These are phyloP conservation scores for Suillus brevipes DNA, from an alignment of 768 basidiomycete species.

Conservation along the genomic window DNA sequence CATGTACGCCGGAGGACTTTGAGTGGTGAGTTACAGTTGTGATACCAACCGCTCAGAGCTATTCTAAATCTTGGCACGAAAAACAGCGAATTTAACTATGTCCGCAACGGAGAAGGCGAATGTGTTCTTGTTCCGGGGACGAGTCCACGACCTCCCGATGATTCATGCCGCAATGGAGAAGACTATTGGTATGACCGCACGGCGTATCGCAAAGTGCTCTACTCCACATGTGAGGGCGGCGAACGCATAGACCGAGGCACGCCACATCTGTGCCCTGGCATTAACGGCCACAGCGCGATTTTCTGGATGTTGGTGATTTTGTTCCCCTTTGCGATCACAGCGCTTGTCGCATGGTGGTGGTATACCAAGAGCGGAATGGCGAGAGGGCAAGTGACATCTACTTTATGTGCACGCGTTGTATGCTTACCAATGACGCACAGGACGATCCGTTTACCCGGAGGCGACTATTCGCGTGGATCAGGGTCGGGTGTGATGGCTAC, in stretches of 20 bases:
- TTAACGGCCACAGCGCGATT: conserved; percentile 66
- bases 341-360: conserved; percentile 78
- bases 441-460: conserved; percentile 76
- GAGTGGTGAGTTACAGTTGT: conserved; percentile 73
- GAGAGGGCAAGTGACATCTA: conserved; percentile 59
- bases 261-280: conserved; percentile 78
- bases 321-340: conserved; percentile 77
- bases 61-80: background rate
- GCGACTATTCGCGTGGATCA: conserved; percentile 33
- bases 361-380: conserved; percentile 71
- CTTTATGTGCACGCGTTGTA: conserved; percentile 5
- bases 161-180: conserved; percentile 58
- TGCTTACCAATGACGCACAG: conserved; percentile 36
- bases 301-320: conserved; percentile 85
- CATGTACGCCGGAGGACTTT: conserved; percentile 76
- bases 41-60: background rate
- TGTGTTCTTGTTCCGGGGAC: conserved; percentile 81
- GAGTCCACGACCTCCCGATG: conserved; percentile 58
- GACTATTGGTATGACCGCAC: conserved; percentile 96
- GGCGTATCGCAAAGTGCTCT: conserved; percentile 85
- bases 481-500: conserved; percentile 62
- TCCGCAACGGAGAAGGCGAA: conserved; percentile 61
- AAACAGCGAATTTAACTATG: conserved; percentile 88
- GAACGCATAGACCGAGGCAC: conserved; percentile 73
- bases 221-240: conserved; percentile 85